phyloP scores from a whole-genome alignment of 176 grass and related monocot genomes.

The Eragrostis nindensis region DNA sequence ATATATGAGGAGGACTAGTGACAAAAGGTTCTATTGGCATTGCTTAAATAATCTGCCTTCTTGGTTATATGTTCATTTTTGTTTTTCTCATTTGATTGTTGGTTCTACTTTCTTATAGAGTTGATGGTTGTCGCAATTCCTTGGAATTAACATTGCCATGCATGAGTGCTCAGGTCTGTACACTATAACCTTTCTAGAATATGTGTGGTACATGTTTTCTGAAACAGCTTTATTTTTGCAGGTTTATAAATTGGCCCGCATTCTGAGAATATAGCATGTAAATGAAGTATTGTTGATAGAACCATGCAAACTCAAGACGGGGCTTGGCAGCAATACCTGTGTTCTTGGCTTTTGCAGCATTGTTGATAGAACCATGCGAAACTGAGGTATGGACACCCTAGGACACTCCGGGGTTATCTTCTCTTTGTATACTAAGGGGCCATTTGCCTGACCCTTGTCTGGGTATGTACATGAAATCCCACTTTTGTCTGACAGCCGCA shows the following conservation, averaged over 20 bases:
- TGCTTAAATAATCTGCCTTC: constrained; percentile 13
- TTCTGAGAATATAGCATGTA: constrained; percentile 69
- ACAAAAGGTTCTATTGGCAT: constrained; percentile 67
- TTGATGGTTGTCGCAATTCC: constrained; percentile 80
- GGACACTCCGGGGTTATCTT: not conserved
- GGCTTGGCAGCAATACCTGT: not conserved
- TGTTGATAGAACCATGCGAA: not conserved
- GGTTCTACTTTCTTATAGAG: constrained; percentile 42
- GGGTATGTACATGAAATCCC: constrained; percentile 4
- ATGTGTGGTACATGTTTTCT: constrained; percentile 15
- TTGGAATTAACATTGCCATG: constrained; percentile 77
- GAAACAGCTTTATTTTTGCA: constrained; percentile 44
- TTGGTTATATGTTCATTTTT: constrained; percentile 16
- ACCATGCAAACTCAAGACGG: not conserved
- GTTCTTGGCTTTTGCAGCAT: not conserved
- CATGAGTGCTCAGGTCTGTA: constrained; percentile 92
- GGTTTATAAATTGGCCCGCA: constrained; percentile 87
- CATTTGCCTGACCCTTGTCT: constrained; percentile 11
- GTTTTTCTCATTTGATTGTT: constrained; percentile 16
- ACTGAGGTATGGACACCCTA: constrained; percentile 24
- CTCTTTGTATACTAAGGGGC: not conserved
- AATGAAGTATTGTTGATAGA: constrained; percentile 8
- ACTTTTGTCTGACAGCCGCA: constrained; percentile 10
- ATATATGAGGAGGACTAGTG: constrained; percentile 61
- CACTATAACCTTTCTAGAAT: constrained; percentile 31